Evolutionary conservation across 306 rosid species (phyloP), one percentile per base, ranked within the genome.

Genomic region (Hippophae tibetana): DNA sequence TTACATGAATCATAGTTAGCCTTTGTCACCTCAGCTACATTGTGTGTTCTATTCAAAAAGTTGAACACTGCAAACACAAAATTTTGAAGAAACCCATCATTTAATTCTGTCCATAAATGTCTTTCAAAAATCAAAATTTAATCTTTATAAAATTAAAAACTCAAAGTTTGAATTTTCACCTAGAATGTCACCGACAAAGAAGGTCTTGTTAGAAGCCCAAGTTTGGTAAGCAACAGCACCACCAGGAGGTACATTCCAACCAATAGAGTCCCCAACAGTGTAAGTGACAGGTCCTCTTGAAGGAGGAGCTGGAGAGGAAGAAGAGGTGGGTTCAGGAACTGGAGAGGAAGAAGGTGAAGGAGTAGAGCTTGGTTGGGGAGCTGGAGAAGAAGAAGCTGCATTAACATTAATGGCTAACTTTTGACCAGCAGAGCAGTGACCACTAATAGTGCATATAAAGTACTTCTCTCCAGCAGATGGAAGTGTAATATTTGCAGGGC

Each of bases 1-100:
- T 1, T 58, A 75, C 89, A 83, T 8, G 89, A 60, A 44, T 75
- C 70, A 9, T 8, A 83, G 0, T 77, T 77, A 8, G 14, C 56
- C 71, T 77, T 84, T 61, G 84, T 84, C 65, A 84, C 82, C 40
- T 75, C 81, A 0, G 84, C 87, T 7, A 84, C 90, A 68, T 84
- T 49, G 57, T 86, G 90, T 18, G 61, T 7, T 54, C 47, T 68
- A 12, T 5, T 59, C 25, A 5, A 3, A 13, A 57, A 86, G 76
- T 84, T 86, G 78, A 86, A 86, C 11, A 77, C 95, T 84, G 75
- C 74, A 57, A 25, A 31, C 3, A 41, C 3, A 38, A 14, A 2
- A 50, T 38, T 11, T 63, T 26, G 4, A 54, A 7, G 42, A 42
- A 26, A 23, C 8, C 7, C 43, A 56, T 10, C 11, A 7, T 26